These are phyloP conservation scores for Paracoccidioides lutzii DNA, from an alignment of 2,329 filamentous ascomycete genomes.

Conservation along the genomic window DNA sequence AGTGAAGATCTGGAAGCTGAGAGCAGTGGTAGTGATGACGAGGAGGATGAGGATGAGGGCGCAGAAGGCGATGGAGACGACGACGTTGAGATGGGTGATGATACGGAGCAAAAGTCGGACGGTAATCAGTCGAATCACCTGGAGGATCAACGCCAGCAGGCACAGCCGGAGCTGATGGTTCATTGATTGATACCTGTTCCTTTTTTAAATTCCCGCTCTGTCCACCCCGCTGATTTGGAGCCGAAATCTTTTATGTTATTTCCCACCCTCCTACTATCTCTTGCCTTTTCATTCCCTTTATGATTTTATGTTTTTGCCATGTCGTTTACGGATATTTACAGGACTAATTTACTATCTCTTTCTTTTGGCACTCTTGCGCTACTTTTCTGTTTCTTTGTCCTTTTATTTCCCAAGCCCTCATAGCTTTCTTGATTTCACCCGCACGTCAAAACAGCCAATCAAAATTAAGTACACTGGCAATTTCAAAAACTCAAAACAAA, in stretches of 20 bases:
- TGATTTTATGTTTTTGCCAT: background rate
- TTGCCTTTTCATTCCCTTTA: background rate
- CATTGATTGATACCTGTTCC: slow-evolving; percentile 21
- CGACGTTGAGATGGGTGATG: slow-evolving; percentile 46
- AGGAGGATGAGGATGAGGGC: slow-evolving; percentile 53
- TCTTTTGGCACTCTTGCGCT: background rate
- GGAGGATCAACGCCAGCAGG: slow-evolving; percentile 19
- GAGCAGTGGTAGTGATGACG: slow-evolving; percentile 58
- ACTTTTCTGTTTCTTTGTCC: background rate
- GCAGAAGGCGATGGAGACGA: slow-evolving; percentile 45
- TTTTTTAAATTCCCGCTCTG: background rate
- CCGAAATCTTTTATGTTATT: background rate
- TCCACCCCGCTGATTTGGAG: background rate
- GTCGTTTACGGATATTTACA: background rate
- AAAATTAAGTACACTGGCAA: too few relatives aligned
- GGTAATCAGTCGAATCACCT: slow-evolving; percentile 17
- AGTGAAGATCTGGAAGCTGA: slow-evolving; percentile 70
- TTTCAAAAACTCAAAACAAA: too few relatives aligned
- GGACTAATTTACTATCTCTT: slow-evolving; percentile 2
- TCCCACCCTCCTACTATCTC: background rate
- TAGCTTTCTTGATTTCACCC: too few relatives aligned
- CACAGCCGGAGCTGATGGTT: slow-evolving; percentile 34
- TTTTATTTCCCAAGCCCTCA: too few relatives aligned
- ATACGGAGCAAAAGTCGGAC: slow-evolving; percentile 31
- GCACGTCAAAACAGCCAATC: too few relatives aligned